These are phyloP conservation scores for Cordia subcordata DNA, from an alignment of 257 asterid genomes.

Conservation along the genomic window DNA sequence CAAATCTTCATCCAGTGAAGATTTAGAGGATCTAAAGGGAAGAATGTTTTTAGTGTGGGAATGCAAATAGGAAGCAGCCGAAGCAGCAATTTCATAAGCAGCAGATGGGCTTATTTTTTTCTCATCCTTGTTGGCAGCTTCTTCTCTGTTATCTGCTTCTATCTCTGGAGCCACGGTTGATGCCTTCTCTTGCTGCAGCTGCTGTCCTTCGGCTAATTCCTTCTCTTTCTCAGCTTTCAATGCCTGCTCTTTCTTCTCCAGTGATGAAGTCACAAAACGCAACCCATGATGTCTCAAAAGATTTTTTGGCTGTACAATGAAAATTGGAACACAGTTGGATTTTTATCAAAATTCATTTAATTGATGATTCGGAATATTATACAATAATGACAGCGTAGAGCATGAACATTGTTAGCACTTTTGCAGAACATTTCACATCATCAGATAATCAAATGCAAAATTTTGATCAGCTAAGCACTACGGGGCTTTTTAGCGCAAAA, in stretches of 20 bases:
- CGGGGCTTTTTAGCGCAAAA: no score
- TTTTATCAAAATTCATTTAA: not conserved
- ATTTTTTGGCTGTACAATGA: constrained; percentile 53
- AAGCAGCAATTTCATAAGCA: constrained; percentile 85
- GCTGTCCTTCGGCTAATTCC: constrained; percentile 33
- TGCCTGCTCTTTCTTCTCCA: constrained; percentile 74
- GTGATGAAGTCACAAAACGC: constrained; percentile 65
- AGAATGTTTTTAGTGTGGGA: constrained; percentile 76
- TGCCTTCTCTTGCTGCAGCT: constrained; percentile 17
- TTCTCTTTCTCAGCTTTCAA: constrained; percentile 49
- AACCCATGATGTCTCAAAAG: constrained; percentile 53
- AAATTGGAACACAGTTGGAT: not conserved
- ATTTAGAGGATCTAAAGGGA: constrained; percentile 44
- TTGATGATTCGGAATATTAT: not conserved
- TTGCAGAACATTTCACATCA: no score
- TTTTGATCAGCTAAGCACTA: no score
- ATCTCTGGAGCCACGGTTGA: constrained; percentile 19
- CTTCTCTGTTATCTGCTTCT: constrained; percentile 21
- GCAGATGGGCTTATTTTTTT: constrained; percentile 44
- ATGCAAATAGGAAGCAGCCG: constrained; percentile 92
- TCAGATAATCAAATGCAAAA: no score
- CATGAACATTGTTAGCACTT: not conserved
- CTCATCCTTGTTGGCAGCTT: constrained; percentile 12
- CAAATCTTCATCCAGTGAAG: constrained; percentile 19
- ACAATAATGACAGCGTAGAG: not conserved